Percentiles rank a stretch among this genome's conserved stretches.
These are phyloP conservation scores for Chrysoporthe austroafricana DNA, from an alignment of 2,329 filamentous ascomycete species.

Conservation along the genomic window DNA sequence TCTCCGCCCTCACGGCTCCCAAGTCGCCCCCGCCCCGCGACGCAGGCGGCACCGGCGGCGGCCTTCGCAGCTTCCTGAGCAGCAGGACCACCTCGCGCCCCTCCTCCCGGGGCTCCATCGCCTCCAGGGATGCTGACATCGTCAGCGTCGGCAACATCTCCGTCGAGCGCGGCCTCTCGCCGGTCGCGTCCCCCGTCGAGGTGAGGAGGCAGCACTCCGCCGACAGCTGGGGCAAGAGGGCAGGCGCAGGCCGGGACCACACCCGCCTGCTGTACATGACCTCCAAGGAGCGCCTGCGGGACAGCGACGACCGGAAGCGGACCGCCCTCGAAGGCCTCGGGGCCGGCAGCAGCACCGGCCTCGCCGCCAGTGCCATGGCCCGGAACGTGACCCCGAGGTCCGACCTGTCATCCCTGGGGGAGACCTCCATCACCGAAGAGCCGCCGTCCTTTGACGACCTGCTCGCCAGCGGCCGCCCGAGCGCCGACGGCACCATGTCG, in stretches of 20 bases:
- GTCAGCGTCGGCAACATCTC: constrained; percentile 68
- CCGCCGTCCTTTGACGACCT: constrained; percentile 39
- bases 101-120: constrained; percentile 59
- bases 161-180: constrained; percentile 55
- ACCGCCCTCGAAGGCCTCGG: constrained; percentile 47
- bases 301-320: constrained; percentile 67
- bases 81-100: constrained; percentile 54
- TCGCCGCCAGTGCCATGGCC: constrained; percentile 26
- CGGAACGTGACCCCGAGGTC: constrained; percentile 37
- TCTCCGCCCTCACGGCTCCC: constrained; percentile 70
- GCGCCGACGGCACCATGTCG: constrained; percentile 35
- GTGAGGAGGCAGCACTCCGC: constrained; percentile 57
- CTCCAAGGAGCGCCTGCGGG: constrained; percentile 68
- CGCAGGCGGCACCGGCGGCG: constrained; percentile 43
- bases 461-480: constrained; percentile 32
- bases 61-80: constrained; percentile 64
- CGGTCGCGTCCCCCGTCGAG: constrained; percentile 50
- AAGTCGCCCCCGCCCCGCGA: constrained; percentile 55
- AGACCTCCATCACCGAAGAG: constrained; percentile 61
- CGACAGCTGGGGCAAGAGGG: constrained; percentile 67
- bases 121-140: constrained; percentile 55
- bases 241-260: constrained; percentile 50
- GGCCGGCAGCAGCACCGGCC: constrained; percentile 44
- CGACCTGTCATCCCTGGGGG: constrained; percentile 56
- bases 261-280: constrained; percentile 74